Conservation (phyloP, 2,329 filamentous ascomycete genomes). For the Fusarium sp. region DNA sequence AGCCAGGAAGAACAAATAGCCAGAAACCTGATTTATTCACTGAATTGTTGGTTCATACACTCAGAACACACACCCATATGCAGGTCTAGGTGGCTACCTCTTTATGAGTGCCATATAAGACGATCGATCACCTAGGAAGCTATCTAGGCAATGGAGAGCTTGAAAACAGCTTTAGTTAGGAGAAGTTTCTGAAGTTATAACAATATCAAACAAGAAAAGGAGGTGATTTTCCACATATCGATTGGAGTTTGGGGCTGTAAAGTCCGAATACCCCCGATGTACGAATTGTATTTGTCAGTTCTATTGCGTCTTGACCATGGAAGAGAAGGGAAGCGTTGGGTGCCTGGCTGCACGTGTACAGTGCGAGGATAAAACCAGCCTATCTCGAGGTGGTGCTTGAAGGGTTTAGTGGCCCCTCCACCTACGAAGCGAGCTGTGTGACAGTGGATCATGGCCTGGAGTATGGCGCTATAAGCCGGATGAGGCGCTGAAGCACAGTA, state of each 20-base stretch:
- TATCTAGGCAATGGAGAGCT: not conserved
- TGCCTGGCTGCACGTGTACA: slow-evolving; percentile 10
- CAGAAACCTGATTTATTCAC: not conserved
- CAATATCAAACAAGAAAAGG: not conserved
- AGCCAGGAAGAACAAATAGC: not conserved
- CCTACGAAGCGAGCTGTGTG: slow-evolving; percentile 20
- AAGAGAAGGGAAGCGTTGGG: too few species aligned
- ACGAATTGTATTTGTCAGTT: slow-evolving; percentile 13
- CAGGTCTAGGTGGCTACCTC: too few species aligned
- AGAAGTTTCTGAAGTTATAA: not conserved
- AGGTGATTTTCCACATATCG: slow-evolving; percentile 1
- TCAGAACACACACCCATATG: too few species aligned
- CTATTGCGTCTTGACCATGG: not conserved
- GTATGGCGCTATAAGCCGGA: slow-evolving; percentile 1
- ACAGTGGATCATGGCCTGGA: slow-evolving; percentile 11
- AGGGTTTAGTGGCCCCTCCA: slow-evolving; percentile 1
- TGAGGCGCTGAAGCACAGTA: slow-evolving; percentile 23
- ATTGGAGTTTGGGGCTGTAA: slow-evolving; percentile 10
- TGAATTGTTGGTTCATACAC: not conserved
- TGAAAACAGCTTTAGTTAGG: not conserved
- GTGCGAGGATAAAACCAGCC: slow-evolving; percentile 11
- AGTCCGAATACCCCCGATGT: slow-evolving; percentile 18
- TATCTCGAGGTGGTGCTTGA: slow-evolving; percentile 11
- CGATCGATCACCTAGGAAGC: not conserved
- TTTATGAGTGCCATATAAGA: not conserved